Percentiles rank a stretch among this genome's conserved stretches.
phyloP scores from a whole-genome alignment of 306 rosid genomes.

The Dryas alaskensis region DNA sequence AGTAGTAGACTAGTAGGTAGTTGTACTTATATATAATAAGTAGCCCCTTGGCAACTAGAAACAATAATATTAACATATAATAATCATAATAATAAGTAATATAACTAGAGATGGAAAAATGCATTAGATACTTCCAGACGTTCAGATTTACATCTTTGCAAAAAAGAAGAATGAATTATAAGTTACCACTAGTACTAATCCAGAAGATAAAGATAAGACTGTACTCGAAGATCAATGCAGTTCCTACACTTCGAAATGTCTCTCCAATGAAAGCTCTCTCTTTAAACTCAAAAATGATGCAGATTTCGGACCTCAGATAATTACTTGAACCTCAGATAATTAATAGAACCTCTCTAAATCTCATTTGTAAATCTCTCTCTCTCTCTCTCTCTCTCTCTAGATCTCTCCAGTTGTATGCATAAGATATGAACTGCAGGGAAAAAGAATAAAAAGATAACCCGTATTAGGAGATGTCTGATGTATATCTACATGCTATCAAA shows the following conservation, averaged over 20 bases:
- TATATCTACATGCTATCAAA: no score
- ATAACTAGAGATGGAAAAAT: neutral
- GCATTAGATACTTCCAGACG: conserved; percentile 5
- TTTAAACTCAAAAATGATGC: conserved; percentile 30
- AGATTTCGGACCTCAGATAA: conserved; percentile 30
- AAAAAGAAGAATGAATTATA: conserved; percentile 6
- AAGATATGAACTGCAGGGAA: conserved; percentile 38
- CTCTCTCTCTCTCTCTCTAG: conserved; percentile 12
- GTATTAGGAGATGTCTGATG: conserved; percentile 1
- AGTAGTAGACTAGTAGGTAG: no score
- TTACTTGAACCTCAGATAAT: conserved; percentile 14
- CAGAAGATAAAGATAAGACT: conserved; percentile 6
- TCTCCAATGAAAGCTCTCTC: conserved; percentile 26
- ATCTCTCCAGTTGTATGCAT: conserved; percentile 30
- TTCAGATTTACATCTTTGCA: conserved; percentile 40
- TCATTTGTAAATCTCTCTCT: neutral
- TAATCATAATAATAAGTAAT: neutral
- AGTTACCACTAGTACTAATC: conserved; percentile 23
- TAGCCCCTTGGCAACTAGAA: no score
- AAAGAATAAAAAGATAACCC: conserved; percentile 17
- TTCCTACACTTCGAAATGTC: conserved; percentile 25
- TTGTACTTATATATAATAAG: no score
- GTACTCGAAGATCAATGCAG: conserved; percentile 34
- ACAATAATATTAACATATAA: neutral
- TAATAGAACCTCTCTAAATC: conserved; percentile 13